Evolutionary conservation across 495 filamentous ascomycete genomes (phyloP).

Genomic region (Penicillium atrosanguineum): DNA sequence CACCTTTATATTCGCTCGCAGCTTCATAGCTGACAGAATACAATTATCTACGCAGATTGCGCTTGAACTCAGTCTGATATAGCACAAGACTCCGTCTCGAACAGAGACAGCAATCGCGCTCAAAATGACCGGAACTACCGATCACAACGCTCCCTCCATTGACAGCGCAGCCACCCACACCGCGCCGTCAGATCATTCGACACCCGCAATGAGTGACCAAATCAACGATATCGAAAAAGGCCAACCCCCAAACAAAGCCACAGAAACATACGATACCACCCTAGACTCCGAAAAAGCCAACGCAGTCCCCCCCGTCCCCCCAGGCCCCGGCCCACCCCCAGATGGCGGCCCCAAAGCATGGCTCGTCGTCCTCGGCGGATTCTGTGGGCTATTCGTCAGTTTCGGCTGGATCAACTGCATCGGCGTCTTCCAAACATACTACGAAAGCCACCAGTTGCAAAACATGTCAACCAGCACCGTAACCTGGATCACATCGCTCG

Average conservation of each 20-base stretch:
- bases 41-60: not conserved
- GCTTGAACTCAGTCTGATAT: not conserved
- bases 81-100: not conserved
- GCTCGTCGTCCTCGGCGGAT: slow-evolving; percentile 62
- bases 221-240: slow-evolving; percentile 27
- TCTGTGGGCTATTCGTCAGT: slow-evolving; percentile 60
- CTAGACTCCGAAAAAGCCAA: slow-evolving; percentile 17
- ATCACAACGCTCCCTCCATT: slow-evolving; percentile 6
- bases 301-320: slow-evolving; percentile 29
- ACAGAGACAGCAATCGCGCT: slow-evolving; percentile 1
- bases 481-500: slow-evolving; percentile 52
- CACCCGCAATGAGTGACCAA: slow-evolving; percentile 15
- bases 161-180: slow-evolving; percentile 11
- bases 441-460: slow-evolving; percentile 43
- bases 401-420: slow-evolving; percentile 66
- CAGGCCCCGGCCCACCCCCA: slow-evolving; percentile 44
- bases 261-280: slow-evolving; percentile 4
- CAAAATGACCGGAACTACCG: slow-evolving; percentile 30
- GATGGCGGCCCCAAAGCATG: slow-evolving; percentile 69
- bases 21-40: not conserved
- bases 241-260: slow-evolving; percentile 7
- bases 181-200: slow-evolving; percentile 12
- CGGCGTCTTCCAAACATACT: slow-evolving; percentile 61
- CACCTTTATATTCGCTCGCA: not conserved
- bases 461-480: slow-evolving; percentile 42